Evolutionary conservation across 2,329 filamentous ascomycete genomes (phyloP), one percentile per base, ranked within the genome.

Genomic region (Orbilia ellipsospora): DNA sequence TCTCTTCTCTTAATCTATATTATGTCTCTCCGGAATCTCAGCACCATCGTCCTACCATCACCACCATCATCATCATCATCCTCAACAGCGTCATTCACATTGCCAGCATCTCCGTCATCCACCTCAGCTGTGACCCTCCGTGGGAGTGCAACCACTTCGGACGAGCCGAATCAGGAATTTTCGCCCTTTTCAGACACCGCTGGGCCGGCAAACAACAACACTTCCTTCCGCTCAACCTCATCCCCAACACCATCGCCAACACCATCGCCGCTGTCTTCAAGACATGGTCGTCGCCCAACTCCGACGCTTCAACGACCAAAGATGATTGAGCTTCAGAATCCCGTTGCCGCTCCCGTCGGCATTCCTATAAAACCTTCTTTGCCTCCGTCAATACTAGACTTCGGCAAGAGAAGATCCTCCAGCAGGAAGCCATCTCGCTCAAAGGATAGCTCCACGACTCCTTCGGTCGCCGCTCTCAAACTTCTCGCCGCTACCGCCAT

Each of bases 401-500:
- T 74, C 36, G 56, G 70, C 2, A 74, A 59, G 45, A 66, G 57
- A 45, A 51, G 42, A 44, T 63, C 64, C 16, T 44, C 12, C 31
- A 62, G 48, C 48, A 66, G 62, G 54, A 54, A 56, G 13, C 10
- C 64, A 28, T 50, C 42, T 31, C 60, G 45, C 10, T 55, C 57
- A 26, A 69, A 61, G 54, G 66, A 76, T n/a, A 66, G 56, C 40
- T 68, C 66, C 23, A 40, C 74, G 36, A 6, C 31, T 36, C 77
- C 79, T 56, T 78, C 78, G 7, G 78, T 78, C 50, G 79, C 79
- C n/a, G 79, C 78, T 50, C 77, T 80, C 12, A 74, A 74, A 44
- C 23, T 74, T n/a, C 75, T 80, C 15, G 79, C 78, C 18, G 78
- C 77, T 18, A 80, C 79, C 51, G 68, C 79, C 56, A 80, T 80